Evolutionary conservation across 805 yeast species (phyloP).

Genomic region (Monosporozyma unispora): DNA sequence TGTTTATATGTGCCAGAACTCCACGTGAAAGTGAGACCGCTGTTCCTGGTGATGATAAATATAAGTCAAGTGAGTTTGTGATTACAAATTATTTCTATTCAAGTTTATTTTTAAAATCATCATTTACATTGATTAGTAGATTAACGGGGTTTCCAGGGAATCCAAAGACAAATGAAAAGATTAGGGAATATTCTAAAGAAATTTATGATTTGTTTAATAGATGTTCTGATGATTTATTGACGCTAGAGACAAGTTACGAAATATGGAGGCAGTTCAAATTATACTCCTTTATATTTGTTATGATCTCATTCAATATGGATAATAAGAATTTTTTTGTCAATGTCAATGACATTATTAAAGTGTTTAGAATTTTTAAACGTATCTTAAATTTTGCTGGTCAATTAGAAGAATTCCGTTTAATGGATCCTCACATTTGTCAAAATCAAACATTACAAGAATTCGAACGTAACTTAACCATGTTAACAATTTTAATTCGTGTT

Average conservation of each 20-base stretch:
- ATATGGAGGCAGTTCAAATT: conserved; percentile 9
- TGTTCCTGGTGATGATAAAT: conserved; percentile 4
- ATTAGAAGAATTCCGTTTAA: background rate
- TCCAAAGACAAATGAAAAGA: conserved; percentile 3
- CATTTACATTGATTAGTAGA: conserved; percentile 11
- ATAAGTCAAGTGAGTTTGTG: conserved; percentile 8
- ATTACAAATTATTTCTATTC: conserved; percentile 7
- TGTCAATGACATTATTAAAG: conserved; percentile 9
- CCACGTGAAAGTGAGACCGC: background rate
- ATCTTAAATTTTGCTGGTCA: conserved; percentile 3
- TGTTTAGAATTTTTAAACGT: conserved; percentile 11
- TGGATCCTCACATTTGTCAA: background rate
- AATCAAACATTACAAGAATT: conserved; percentile 5
- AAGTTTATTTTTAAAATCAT: conserved; percentile 8
- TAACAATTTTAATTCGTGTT: conserved; percentile 4
- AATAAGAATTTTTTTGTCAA: conserved; percentile 1
- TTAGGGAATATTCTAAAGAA: conserved; percentile 3
- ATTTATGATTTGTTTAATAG: background rate
- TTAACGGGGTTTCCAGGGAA: conserved; percentile 7
- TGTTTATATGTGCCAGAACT: background rate
- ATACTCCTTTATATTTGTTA: conserved; percentile 10
- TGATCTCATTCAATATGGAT: conserved; percentile 3
- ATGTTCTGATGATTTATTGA: conserved; percentile 8
- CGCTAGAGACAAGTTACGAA: conserved; percentile 11
- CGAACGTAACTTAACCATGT: conserved; percentile 5